Conservation (phyloP, 192 early-diverging fungal genomes). For the Phlyctochytrium planicorne region DNA sequence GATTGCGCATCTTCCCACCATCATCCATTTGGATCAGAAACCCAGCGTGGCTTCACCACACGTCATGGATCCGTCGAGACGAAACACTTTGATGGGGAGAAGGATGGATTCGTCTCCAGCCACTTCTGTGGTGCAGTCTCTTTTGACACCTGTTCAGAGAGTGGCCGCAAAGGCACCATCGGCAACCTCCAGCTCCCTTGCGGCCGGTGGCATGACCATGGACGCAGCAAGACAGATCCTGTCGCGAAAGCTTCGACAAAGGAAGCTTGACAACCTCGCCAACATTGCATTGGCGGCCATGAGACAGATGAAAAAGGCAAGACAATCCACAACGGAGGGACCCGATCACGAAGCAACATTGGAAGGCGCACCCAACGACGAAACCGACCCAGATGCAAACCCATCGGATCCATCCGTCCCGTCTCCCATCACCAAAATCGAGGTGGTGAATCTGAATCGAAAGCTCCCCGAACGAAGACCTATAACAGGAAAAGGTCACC, state of each 20-base stretch:
- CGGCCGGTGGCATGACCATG: neutral
- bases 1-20: neutral
- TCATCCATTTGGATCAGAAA: neutral
- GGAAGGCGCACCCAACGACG: neutral
- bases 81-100: constrained; percentile 3
- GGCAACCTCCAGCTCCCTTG: neutral
- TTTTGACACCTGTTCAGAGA: neutral
- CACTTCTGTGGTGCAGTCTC: neutral
- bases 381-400: neutral
- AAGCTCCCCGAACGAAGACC: neutral
- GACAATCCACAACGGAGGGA: neutral
- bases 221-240: neutral
- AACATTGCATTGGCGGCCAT: neutral
- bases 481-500: neutral
- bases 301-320: neutral
- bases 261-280: neutral
- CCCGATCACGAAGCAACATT: neutral
- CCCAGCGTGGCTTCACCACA: neutral
- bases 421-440: neutral
- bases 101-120: neutral
- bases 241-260: neutral
- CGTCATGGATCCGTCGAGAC: neutral
- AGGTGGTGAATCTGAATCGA: neutral
- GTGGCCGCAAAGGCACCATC: neutral
- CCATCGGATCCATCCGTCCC: neutral